phyloP scores from a whole-genome alignment of 768 basidiomycete genomes.

The Dentipellis fragilis region DNA sequence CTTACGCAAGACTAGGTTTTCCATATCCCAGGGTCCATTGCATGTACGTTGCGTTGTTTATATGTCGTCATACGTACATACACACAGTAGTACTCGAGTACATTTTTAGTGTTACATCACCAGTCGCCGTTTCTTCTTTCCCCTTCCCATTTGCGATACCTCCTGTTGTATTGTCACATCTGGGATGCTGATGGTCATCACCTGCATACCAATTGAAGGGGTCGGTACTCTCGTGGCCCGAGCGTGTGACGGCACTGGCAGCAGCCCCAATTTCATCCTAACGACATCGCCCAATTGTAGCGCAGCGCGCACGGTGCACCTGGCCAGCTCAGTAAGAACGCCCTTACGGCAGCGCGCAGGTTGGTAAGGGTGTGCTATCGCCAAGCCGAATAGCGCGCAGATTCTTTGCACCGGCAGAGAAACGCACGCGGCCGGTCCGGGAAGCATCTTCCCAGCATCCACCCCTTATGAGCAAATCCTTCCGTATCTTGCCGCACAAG shows the following conservation, averaged over 20 bases:
- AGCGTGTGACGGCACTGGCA: neutral
- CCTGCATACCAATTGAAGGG: neutral
- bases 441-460: neutral
- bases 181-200: neutral
- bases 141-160: neutral
- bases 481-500: neutral
- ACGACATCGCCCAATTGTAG: neutral
- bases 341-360: neutral
- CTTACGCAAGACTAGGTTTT: neutral
- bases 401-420: neutral
- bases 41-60: neutral
- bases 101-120: neutral
- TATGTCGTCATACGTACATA: neutral
- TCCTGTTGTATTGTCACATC: neutral
- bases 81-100: neutral
- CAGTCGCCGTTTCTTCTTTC: neutral
- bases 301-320: neutral
- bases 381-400: neutral
- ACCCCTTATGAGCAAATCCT: neutral
- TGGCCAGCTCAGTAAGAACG: neutral
- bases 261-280: neutral
- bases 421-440: neutral
- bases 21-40: neutral
- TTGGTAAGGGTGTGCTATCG: neutral
- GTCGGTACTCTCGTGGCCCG: neutral